Evolutionary conservation across 192 early-diverging fungal species (phyloP), one percentile per base, ranked within the genome.

Genomic region (Entrophospora sp.): DNA sequence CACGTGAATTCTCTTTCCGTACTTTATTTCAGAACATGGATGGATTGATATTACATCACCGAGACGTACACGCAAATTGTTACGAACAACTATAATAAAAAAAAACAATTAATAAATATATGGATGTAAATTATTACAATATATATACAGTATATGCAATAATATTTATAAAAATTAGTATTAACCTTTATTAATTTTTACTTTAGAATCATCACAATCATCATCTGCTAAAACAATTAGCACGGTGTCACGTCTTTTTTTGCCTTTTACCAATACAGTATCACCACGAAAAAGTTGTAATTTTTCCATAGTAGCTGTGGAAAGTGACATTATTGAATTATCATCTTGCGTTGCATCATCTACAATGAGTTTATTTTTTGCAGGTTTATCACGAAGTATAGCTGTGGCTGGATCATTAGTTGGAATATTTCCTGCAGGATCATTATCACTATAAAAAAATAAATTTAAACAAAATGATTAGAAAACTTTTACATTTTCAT

Each of bases 361-460:
- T 28, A 99, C 92, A 79, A 99, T 90, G 49, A 99, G 78, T 83
- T 99, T 99, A 83, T 99, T 99, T n/a, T 92, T 92, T 38, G 94
- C 88, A 0, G 90, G 72, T 75, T 99, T 99, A 69, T 89, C 88
- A 71, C 93, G 92, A 55, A 99, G 79, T 71, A 99, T 99, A 53
- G 95, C 96, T 14, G 92, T 91, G 37, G 96, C 89, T 32, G 88
- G 79, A 80, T 99, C 96, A 53, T 92, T 79, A 22, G 75, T 59
- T 6, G 80, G 72, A 49, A 66, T 48, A 35, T 78, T 81, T 37
- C 75, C 78, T 51, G 85, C 80, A 59, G 85, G 85, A 42, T 80
- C 72, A 38, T n/a, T n/a, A n/a, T n/a, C n/a, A n/a, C n/a, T n/a
- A n/a, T n/a, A n/a, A n/a, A n/a, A n/a, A n/a, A n/a, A n/a, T n/a